Evolutionary conservation across 2,329 filamentous ascomycete species (phyloP).

Genomic region (Podosphaera xanthii): DNA sequence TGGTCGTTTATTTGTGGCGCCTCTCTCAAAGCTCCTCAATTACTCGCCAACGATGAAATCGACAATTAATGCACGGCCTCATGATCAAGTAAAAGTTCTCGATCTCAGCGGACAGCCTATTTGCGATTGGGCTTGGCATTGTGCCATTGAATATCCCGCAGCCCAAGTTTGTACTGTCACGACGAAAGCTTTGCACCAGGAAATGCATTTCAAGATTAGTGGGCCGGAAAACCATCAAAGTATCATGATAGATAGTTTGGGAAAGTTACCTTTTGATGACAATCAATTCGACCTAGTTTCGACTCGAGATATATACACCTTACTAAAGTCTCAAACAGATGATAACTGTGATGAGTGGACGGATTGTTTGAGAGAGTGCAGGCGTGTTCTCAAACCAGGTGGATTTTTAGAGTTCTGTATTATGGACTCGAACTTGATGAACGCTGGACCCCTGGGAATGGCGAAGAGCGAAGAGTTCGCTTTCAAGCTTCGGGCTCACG

Average conservation of each 20-base stretch:
- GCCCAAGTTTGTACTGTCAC: slow-evolving; percentile 75
- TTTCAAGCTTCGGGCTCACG: slow-evolving; percentile 68
- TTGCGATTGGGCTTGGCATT: slow-evolving; percentile 92
- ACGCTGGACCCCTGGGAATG: slow-evolving; percentile 54
- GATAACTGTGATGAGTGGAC: slow-evolving; percentile 70
- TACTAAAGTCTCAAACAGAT: slow-evolving; percentile 51
- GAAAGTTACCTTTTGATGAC: slow-evolving; percentile 63
- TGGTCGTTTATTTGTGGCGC: slow-evolving; percentile 39
- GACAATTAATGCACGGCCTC: slow-evolving; percentile 21
- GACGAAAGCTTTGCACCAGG: slow-evolving; percentile 45
- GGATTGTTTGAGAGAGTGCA: slow-evolving; percentile 60
- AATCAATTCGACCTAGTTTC: slow-evolving; percentile 82
- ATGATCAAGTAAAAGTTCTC: slow-evolving; percentile 43
- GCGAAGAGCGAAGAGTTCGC: slow-evolving; percentile 81
- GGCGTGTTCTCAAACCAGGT: slow-evolving; percentile 71
- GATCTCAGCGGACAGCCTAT: slow-evolving; percentile 69
- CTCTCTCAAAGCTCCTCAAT: slow-evolving; percentile 37
- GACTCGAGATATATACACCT: slow-evolving; percentile 62
- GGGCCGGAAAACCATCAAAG: slow-evolving; percentile 76
- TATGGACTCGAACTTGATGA: slow-evolving; percentile 75
- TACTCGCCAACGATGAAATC: slow-evolving; percentile 27
- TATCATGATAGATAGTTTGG: slow-evolving; percentile 53
- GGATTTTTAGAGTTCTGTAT: slow-evolving; percentile 82
- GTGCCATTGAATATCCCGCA: slow-evolving; percentile 65
- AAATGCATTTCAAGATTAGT: slow-evolving; percentile 51